phyloP scores from a whole-genome alignment of 2,329 filamentous ascomycete species.

The Nigrospora osmanthi region DNA sequence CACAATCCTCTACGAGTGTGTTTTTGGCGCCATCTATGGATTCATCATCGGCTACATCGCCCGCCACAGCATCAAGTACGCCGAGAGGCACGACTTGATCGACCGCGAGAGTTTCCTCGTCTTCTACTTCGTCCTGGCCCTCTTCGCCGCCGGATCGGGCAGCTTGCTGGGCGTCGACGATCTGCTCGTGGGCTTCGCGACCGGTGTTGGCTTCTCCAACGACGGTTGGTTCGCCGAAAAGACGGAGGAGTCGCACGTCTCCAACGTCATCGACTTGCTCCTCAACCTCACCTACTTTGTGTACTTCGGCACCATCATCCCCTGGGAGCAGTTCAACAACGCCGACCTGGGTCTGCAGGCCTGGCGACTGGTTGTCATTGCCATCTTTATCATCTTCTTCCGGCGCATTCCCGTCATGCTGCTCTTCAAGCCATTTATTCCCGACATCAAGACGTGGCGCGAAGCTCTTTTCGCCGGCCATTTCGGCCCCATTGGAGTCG shows the following conservation, averaged over 20 bases:
- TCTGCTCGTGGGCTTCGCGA: constrained; percentile 86
- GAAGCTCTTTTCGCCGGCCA: constrained; percentile 95
- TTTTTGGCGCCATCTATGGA: constrained; percentile 85
- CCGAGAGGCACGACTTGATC: constrained; percentile 78
- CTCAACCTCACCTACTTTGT: constrained; percentile 98
- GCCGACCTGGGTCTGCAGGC: constrained; percentile 65
- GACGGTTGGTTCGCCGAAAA: constrained; percentile 98
- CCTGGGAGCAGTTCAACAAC: constrained; percentile 86
- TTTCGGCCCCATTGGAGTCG: constrained; percentile 95
- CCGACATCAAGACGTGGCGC: constrained; percentile 96
- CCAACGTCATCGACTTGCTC: constrained; percentile 96
- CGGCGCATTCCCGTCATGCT: constrained; percentile 94
- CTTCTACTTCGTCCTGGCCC: constrained; percentile 93
- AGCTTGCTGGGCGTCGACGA: constrained; percentile 90
- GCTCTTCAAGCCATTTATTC: constrained; percentile 81
- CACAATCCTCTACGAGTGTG: constrained; percentile 89
- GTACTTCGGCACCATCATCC: constrained; percentile 94
- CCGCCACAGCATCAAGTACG: constrained; percentile 80
- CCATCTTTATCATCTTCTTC: constrained; percentile 91
- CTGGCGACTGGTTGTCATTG: constrained; percentile 89
- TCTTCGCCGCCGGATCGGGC: constrained; percentile 92
- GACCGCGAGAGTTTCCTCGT: constrained; percentile 96
- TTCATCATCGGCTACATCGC: constrained; percentile 84
- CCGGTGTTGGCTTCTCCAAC: constrained; percentile 97
- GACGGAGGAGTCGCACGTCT: constrained; percentile 96